Conservation (phyloP, 495 filamentous ascomycete species). For the Eremomyces bilateralis region DNA sequence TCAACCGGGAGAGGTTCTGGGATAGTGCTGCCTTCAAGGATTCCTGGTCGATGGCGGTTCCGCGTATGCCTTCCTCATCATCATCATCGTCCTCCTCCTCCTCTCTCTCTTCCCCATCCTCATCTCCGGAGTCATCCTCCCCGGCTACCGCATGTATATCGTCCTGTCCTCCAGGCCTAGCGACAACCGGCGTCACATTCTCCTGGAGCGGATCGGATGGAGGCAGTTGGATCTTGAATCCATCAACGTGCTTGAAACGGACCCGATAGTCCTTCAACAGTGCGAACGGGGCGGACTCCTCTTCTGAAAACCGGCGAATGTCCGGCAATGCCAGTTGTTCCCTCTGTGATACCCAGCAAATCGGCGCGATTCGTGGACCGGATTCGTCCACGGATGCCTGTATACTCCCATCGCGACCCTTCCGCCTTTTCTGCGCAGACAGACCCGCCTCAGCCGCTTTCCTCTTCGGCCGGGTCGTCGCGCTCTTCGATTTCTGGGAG, state of each 20-base stretch:
- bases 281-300: conserved; percentile 7
- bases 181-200: too few species aligned
- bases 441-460: conserved; percentile 7
- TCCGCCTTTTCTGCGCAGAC: conserved; percentile 6
- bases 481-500: background rate
- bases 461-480: conserved; percentile 7
- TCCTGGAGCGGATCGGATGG: background rate
- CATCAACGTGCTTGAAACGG: conserved; percentile 4
- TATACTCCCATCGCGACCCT: background rate
- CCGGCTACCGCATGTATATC: too few species aligned
- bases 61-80: too few species aligned
- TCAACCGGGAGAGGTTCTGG: background rate
- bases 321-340: conserved; percentile 3
- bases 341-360: conserved; percentile 9
- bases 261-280: conserved; percentile 18
- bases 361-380: conserved; percentile 1
- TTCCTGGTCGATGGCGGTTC: background rate
- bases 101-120: background rate
- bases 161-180: too few species aligned
- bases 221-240: background rate
- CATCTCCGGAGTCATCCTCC: background rate
- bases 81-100: too few species aligned
- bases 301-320: background rate
- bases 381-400: background rate
- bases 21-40: background rate